Evolutionary conservation across 2,329 filamentous ascomycete species (phyloP), one percentile per base, ranked within the genome.

Genomic region (Talaromyces sp.): DNA sequence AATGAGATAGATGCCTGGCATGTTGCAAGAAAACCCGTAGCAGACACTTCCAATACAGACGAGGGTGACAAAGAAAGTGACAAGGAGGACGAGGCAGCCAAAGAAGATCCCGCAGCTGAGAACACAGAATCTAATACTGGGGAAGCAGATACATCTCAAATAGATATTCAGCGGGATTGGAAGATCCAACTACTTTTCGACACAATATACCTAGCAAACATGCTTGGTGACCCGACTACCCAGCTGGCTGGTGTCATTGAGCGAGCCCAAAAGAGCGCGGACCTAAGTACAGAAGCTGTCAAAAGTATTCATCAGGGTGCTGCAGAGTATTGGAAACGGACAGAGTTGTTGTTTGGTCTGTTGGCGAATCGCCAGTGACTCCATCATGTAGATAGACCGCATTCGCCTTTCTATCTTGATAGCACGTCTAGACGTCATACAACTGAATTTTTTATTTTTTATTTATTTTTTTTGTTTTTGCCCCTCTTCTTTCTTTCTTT

Each of bases 261-360:
- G 36, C 75, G 76, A 1, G 49, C 82, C 3, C 65, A 66, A 20
- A 60, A 67, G 24, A 80, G 77, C 2, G 64, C 87, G 6, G 80
- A 80, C 0, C 67, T 81, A 3, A 77, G 81, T 24, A 70, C 77
- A 10, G 74, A 71, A 5, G 76, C 75, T 14, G 72, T 80, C 40
- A 83, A 83, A 56, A 71, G 77, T 39, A 70, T 95, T 33, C 72
- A 68, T 60, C 88, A 87, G 70, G 77, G 80, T 14, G 84, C 90
- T 5, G 77, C 80, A 41, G 90, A 92, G 47, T 95, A 94, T 70
- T 94, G 90, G 85, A 90, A 88, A 76, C 85, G 88, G 65, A 94
- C 89, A 10, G 87, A 83, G 69, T 72, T 97, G 57, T 72, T 97
- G 22, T 96, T 97, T 74, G 91, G 89, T 2, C 75, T 96, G 51